Percentiles rank a stretch among this genome's conserved stretches.
Conservation (phyloP, 2,329 filamentous ascomycete species). For the Aureobasidium melanogenum region DNA sequence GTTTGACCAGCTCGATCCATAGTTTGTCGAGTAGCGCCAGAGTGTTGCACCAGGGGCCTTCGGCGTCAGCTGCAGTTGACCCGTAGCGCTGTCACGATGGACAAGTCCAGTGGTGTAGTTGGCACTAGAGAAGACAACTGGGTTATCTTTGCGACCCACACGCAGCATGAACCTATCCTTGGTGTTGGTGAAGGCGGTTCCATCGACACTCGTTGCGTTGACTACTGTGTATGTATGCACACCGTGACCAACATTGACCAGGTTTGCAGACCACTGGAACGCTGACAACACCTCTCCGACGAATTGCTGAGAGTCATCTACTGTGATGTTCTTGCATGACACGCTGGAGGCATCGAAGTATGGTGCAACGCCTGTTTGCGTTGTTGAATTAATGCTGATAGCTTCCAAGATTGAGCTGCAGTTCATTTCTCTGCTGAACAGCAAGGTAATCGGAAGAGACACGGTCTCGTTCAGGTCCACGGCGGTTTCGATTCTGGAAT, state of each 20-base stretch:
- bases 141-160: slow-evolving; percentile 49
- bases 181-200: slow-evolving; percentile 37
- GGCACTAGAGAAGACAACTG: slow-evolving; percentile 49
- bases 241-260: slow-evolving; percentile 51
- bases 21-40: slow-evolving; percentile 55
- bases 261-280: slow-evolving; percentile 45
- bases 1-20: slow-evolving; percentile 49
- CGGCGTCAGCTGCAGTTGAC: slow-evolving; percentile 43
- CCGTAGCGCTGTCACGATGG: slow-evolving; percentile 31
- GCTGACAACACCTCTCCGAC: slow-evolving; percentile 43
- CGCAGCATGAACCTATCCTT: slow-evolving; percentile 54
- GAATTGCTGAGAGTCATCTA: slow-evolving; percentile 28
- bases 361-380: slow-evolving; percentile 36
- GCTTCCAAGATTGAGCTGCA: slow-evolving; percentile 44
- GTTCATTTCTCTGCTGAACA: slow-evolving; percentile 53
- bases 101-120: slow-evolving; percentile 49
- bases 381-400: slow-evolving; percentile 46
- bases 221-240: slow-evolving; percentile 50
- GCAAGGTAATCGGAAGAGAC: slow-evolving; percentile 43
- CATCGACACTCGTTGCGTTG: slow-evolving; percentile 40
- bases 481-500: slow-evolving; percentile 46
- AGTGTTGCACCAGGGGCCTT: slow-evolving; percentile 52
- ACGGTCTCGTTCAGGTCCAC: slow-evolving; percentile 30
- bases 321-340: slow-evolving; percentile 35
- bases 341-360: slow-evolving; percentile 37